Evolutionary conservation across 169 alveolate genomes (phyloP), one percentile per base, ranked within the genome.

Genomic region (Plasmodium coatneyi): DNA sequence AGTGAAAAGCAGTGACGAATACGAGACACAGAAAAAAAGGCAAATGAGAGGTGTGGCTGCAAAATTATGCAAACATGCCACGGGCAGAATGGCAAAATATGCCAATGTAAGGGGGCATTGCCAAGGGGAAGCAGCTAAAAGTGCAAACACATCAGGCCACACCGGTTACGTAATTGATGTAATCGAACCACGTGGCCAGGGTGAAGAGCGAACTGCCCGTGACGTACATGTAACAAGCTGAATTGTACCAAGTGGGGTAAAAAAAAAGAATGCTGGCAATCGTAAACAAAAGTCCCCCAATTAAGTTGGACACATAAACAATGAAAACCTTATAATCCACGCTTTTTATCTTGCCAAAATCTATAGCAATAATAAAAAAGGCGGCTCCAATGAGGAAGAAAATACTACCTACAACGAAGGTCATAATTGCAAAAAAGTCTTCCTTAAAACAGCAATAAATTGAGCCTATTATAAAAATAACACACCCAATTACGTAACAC

Each of bases 141-240:
- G 22, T 5, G n/a, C 5, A 66, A 1, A 66, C 30, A 30, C 10
- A 36, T 43, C 9, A 82, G 25, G 36, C 39, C 3, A 71, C 56
- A 49, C 80, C 34, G 46, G 43, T 66, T 25, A 79, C 34, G 30
- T 87, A 79, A 79, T 36, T 79, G 14, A 87, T 56, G 39, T 87
- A 87, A 28, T 87, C 93, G 43, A 79, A 56, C 71, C 80, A 87
- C 32, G 87, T 43, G n/a, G 49, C 93, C 52, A 87, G 22, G 25
- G 93, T 87, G 49, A 87, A 87, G 41, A 87, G 43, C 22, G 82
- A 32, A 87, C 93, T 87, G 1, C 93, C 93, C 71, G n/a, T 66
- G 32, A 87, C 49, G 71, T 72, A 87, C 39, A 76, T 19, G 30
- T 54, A 87, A 12, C 90, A 87, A 7, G 90, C 93, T 14, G n/a